Evolutionary conservation across 768 basidiomycete species (phyloP), one percentile per base, ranked within the genome.

Genomic region (Agaricus sinodeliciosus): DNA sequence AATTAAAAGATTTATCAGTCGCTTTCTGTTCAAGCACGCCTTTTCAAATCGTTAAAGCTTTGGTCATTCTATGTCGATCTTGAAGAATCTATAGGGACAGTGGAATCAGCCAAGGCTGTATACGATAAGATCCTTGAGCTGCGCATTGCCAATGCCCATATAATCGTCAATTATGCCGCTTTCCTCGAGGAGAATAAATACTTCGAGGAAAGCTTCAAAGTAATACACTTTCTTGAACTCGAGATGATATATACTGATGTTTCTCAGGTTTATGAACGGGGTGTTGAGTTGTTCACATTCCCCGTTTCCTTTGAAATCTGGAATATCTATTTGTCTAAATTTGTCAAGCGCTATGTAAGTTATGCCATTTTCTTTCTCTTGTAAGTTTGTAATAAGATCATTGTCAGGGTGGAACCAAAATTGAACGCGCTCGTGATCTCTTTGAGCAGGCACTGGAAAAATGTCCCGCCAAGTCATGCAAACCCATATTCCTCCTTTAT

Each of bases 51-150:
- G 0, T 72, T 99, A 53, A 99, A 99, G 67, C 79, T 99, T 0
- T 99, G 96, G 96, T 96, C 94, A 0, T 98, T 96, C 74, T 97
- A 95, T 64, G 88, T 95, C 59, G 96, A 99, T 63, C 77, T 98
- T 15, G 94, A 98, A 67, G 96, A 99, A 66, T 94, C 94, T 0
- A 91, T 98, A 61, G 94, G 95, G 1, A 85, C 92, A 0, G 87
- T 96, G 15, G 93, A 95, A 53, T 87, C 87, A 0, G 77, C 95
- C 1, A 97, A 98, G 67, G 79, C 78, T 0, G 91, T 94, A 2
- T 98, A 98, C 63, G 94, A 99, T 73, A 92, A 90, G 69, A 96
- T 99, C 49, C 73, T 98, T 61, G 94, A 97, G 57, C 77, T 99
- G 57, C 86, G 93, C 49, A 99, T 99, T 49, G 96, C 96, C 12